These are phyloP conservation scores for Mycosphaerella sp. DNA, from an alignment of 2,329 filamentous ascomycete species.

Conservation along the genomic window DNA sequence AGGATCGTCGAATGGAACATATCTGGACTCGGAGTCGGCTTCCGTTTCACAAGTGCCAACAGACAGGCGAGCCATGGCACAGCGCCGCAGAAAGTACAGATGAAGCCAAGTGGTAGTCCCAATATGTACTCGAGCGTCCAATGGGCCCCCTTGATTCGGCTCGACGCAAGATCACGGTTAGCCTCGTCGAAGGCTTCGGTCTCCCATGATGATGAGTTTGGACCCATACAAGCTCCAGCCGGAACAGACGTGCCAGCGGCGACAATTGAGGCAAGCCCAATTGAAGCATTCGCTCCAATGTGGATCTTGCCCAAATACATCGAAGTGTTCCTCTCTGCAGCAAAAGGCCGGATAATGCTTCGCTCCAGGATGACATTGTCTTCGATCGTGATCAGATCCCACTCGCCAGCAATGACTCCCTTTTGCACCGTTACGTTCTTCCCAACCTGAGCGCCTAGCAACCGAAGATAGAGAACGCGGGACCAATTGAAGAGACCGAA, in stretches of 20 bases:
- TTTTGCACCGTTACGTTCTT: constrained; percentile 44
- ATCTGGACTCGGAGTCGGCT: constrained; percentile 33
- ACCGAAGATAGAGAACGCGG: constrained; percentile 43
- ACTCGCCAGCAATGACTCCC: constrained; percentile 47
- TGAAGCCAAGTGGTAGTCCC: constrained; percentile 39
- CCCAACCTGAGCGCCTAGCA: constrained; percentile 51
- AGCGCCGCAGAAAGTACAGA: constrained; percentile 40
- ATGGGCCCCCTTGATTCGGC: constrained; percentile 40
- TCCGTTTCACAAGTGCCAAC: constrained; percentile 41
- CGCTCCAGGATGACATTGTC: constrained; percentile 45
- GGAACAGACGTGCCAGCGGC: constrained; percentile 47
- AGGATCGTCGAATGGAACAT: constrained; percentile 40
- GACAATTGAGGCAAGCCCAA: constrained; percentile 47
- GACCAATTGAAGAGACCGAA: constrained; percentile 40
- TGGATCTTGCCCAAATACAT: constrained; percentile 51
- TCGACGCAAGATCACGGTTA: constrained; percentile 42
- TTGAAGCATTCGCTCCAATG: constrained; percentile 44
- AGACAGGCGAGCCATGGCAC: constrained; percentile 40
- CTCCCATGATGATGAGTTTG: constrained; percentile 55
- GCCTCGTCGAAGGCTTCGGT: constrained; percentile 42
- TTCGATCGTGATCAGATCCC: constrained; percentile 51
- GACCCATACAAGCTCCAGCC: constrained; percentile 47
- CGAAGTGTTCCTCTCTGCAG: constrained; percentile 50
- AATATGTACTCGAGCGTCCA: constrained; percentile 41
- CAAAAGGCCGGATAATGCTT: constrained; percentile 49